Evolutionary conservation across 1,139 yeast genomes (phyloP).

Genomic region (Pichia cactophila): DNA sequence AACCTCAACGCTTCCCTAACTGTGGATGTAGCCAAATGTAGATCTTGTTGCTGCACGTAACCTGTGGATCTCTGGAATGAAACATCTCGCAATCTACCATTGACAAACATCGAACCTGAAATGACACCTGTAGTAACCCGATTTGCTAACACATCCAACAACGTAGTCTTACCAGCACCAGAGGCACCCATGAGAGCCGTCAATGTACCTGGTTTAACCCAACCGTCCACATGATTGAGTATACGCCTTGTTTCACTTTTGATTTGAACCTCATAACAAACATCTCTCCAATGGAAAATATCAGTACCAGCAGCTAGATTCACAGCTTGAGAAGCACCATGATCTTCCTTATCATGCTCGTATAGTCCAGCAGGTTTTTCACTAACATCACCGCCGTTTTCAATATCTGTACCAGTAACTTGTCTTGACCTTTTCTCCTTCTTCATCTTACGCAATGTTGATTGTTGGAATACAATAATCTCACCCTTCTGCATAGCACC

Average conservation of each 20-base stretch:
- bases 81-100: constrained; percentile 35
- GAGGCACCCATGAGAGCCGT: constrained; percentile 63
- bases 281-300: constrained; percentile 42
- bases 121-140: constrained; percentile 42
- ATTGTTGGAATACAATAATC: constrained; percentile 26
- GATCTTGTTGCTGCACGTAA: constrained; percentile 51
- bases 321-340: constrained; percentile 4
- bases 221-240: constrained; percentile 46
- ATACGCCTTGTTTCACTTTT: constrained; percentile 31
- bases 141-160: constrained; percentile 48
- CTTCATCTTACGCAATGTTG: constrained; percentile 21
- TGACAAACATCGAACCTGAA: constrained; percentile 46
- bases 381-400: constrained; percentile 4
- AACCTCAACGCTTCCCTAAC: constrained; percentile 44
- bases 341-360: constrained; percentile 9
- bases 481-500: constrained; percentile 32
- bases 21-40: constrained; percentile 42
- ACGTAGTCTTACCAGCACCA: constrained; percentile 63
- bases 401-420: constrained; percentile 2
- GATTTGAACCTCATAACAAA: constrained; percentile 31
- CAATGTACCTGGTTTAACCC: constrained; percentile 45
- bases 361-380: constrained; percentile 15
- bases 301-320: constrained; percentile 17
- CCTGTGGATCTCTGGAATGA: constrained; percentile 46
- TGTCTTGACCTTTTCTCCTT: constrained; percentile 11